A percentile compares a stretch with the other conserved stretches of the same genome.
Evolutionary conservation across 768 basidiomycete species (phyloP).

Genomic region (Ramaria sp.): DNA sequence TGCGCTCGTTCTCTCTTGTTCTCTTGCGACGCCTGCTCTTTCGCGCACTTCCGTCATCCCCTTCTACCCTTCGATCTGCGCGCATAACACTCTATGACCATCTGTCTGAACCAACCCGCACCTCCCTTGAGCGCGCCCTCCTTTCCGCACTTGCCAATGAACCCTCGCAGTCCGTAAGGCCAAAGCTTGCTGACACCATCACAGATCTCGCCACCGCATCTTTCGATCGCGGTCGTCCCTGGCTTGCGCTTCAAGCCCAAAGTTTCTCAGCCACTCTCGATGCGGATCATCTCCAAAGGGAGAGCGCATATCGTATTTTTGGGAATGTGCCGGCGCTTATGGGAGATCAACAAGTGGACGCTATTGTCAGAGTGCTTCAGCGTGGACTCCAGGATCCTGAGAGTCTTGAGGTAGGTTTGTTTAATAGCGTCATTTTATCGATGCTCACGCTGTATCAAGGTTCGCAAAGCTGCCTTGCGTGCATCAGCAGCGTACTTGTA

Average conservation of each 20-base stretch:
- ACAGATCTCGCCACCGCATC: slow-evolving; percentile 67
- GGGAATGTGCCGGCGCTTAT: slow-evolving; percentile 42
- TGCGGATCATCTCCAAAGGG: slow-evolving; percentile 21
- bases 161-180: slow-evolving; percentile 42
- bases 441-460: slow-evolving; percentile 26
- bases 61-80: slow-evolving; percentile 16
- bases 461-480: slow-evolving; percentile 60
- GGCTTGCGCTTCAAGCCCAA: slow-evolving; percentile 71
- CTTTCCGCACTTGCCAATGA: slow-evolving; percentile 62
- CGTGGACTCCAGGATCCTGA: slow-evolving; percentile 56
- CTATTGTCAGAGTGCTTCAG: slow-evolving; percentile 54
- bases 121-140: slow-evolving; percentile 60
- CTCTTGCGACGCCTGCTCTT: slow-evolving; percentile 72
- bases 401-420: slow-evolving; percentile 43
- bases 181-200: slow-evolving; percentile 64
- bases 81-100: slow-evolving; percentile 69
- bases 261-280: slow-evolving; percentile 32
- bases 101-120: slow-evolving; percentile 52
- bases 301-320: slow-evolving; percentile 62
- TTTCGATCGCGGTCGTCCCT: slow-evolving; percentile 66
- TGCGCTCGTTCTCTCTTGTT: slow-evolving; percentile 79
- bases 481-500: slow-evolving; percentile 62
- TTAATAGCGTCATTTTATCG: background rate
- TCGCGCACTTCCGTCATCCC: slow-evolving; percentile 32
- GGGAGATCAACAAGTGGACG: slow-evolving; percentile 51